Evolutionary conservation across 1,139 yeast genomes (phyloP), one percentile per base, ranked within the genome.

Genomic region (Schwanniomyces etchellsii): DNA sequence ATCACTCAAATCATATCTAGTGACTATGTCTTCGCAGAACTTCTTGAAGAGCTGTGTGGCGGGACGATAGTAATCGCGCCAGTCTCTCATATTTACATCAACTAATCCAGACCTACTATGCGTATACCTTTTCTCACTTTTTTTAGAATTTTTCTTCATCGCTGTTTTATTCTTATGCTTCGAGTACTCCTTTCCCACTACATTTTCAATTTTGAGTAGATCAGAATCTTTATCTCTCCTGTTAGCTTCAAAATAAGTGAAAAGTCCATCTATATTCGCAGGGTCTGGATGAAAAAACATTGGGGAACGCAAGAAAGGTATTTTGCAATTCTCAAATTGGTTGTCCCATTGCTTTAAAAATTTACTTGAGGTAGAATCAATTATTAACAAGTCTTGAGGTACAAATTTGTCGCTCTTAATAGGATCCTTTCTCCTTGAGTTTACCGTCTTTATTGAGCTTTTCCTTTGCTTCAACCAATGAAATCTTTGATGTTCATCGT

Each of bases 281-380:
- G 74, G 74, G 36, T 69, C 74, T 0, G 67, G 63, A 36, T 68
- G 75, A 43, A 69, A 69, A 35, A 68, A 67, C 74, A 69, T 68
- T 3, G 75, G 74, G 2, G 71, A 64, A 16, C 74, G 40, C n/a
- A 69, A 49, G 35, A 45, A 54, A 3, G 72, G 73, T 23, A 68
- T 68, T 33, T 57, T 58, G 39, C 72, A 66, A 3, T 62, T 46
- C 2, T 46, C 55, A 42, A 69, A 67, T 37, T 67, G 74, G 23
- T 50, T 53, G 33, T 65, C 57, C 74, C 74, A 69, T 38, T 64
- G 71, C 2, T 64, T 63, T 50, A 67, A 38, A 32, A 60, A 62
- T 9, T 32, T 32, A 30, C 57, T 57, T 7, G 55, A 37, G 3
- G 46, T 48, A 6, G 47, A 52, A 36, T 62, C 69, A 16, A 63